Evolutionary conservation across 139 green algal genomes (phyloP).

Genomic region (Pycnococcus provasolii): DNA sequence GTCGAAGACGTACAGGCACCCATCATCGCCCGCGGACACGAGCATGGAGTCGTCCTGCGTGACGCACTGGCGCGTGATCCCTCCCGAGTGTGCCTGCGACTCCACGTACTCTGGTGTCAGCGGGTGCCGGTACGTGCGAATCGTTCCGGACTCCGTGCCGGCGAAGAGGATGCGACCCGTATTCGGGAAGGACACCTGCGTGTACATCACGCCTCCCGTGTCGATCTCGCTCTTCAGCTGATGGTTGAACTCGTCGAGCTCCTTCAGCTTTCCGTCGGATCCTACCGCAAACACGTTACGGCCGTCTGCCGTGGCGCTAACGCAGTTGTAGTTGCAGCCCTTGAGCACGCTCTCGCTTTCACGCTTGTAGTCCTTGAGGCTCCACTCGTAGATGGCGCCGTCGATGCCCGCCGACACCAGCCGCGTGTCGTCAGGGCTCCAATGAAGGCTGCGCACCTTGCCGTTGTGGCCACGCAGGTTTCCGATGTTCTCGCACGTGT

Average conservation of each 20-base stretch:
- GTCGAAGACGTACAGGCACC: slow-evolving; percentile 64
- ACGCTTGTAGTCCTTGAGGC: slow-evolving; percentile 54
- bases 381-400: slow-evolving; percentile 82
- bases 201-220: slow-evolving; percentile 33
- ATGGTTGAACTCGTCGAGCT: slow-evolving; percentile 56
- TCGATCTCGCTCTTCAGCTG: slow-evolving; percentile 64
- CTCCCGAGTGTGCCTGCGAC: slow-evolving; percentile 31
- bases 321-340: slow-evolving; percentile 58
- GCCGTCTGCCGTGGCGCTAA: slow-evolving; percentile 46
- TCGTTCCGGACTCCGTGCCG: slow-evolving; percentile 48
- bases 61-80: slow-evolving; percentile 54
- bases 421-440: slow-evolving; percentile 29
- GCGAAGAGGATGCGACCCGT: slow-evolving; percentile 58
- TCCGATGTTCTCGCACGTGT: slow-evolving; percentile 71
- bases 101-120: slow-evolving; percentile 52
- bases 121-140: slow-evolving; percentile 72
- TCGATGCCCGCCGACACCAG: slow-evolving; percentile 69
- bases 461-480: slow-evolving; percentile 73
- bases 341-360: slow-evolving; percentile 59
- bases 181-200: slow-evolving; percentile 29
- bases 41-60: slow-evolving; percentile 58
- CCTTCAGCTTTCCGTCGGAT: slow-evolving; percentile 68
- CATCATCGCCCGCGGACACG: slow-evolving; percentile 59
- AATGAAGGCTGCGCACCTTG: slow-evolving; percentile 38
- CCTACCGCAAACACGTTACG: slow-evolving; percentile 48